phyloP scores from a whole-genome alignment of 768 basidiomycete species.

The Boletus rubescentipes region DNA sequence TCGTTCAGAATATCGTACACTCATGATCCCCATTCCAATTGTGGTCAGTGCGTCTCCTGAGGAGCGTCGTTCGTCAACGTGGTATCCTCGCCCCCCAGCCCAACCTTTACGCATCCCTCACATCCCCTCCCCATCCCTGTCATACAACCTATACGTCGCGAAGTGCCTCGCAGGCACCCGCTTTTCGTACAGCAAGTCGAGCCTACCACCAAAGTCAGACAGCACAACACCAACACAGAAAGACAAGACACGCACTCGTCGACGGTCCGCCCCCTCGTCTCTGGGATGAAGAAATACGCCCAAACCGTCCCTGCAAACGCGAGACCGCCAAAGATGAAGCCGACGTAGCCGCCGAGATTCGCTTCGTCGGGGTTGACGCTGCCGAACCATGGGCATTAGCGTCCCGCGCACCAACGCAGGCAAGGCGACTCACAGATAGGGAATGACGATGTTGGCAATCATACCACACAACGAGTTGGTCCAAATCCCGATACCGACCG shows the following conservation, averaged over 20 bases:
- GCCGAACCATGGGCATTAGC: not conserved
- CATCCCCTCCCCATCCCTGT: not conserved
- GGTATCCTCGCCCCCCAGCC: not conserved
- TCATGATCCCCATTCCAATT: too few species aligned
- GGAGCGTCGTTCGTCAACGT: too few species aligned
- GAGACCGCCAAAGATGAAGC: slow-evolving; percentile 29
- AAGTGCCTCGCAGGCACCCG: slow-evolving; percentile 31
- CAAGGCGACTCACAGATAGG: slow-evolving; percentile 24
- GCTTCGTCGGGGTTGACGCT: slow-evolving; percentile 31
- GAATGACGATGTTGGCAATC: slow-evolving; percentile 27
- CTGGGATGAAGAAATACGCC: slow-evolving; percentile 29
- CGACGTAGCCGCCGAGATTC: slow-evolving; percentile 28
- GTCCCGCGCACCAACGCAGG: not conserved
- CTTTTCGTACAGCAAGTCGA: slow-evolving; percentile 33
- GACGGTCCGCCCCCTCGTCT: slow-evolving; percentile 28
- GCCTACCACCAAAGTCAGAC: slow-evolving; percentile 6
- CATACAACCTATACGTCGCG: slow-evolving; percentile 16
- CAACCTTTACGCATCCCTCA: not conserved
- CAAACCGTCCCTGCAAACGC: slow-evolving; percentile 21
- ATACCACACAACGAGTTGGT: slow-evolving; percentile 26
- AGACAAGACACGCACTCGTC: slow-evolving; percentile 24
- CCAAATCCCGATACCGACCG: slow-evolving; percentile 27
- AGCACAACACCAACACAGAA: not conserved
- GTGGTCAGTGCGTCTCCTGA: too few species aligned
- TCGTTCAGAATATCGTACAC: too few species aligned